phyloP scores from a whole-genome alignment of 768 basidiomycete species.

The Rhizopogon sp. region DNA sequence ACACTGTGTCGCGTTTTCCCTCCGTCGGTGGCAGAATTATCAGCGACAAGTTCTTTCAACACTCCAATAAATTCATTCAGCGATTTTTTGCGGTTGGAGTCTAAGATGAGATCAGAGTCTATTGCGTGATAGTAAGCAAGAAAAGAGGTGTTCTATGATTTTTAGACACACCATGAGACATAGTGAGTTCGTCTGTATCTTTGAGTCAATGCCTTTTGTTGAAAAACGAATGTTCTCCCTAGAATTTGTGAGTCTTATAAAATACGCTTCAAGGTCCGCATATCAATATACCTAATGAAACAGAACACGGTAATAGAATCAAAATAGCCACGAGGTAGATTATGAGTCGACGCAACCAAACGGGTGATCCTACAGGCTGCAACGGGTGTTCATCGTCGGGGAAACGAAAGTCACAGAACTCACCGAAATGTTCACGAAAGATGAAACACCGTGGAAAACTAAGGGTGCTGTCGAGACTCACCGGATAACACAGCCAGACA shows the following conservation, averaged over 20 bases:
- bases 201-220: not conserved
- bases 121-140: not conserved
- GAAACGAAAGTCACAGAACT: not conserved
- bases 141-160: not conserved
- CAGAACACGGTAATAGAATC: not conserved
- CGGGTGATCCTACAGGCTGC: not conserved
- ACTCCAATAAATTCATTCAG: not conserved
- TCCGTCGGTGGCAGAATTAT: not conserved
- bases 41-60: not conserved
- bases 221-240: conserved; percentile 16
- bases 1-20: not conserved
- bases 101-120: not conserved
- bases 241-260: not conserved
- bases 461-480: not conserved
- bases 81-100: not conserved
- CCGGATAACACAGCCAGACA: not conserved
- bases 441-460: not conserved
- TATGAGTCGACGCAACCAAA: not conserved
- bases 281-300: not conserved
- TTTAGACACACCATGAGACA: not conserved
- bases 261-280: conserved; percentile 1
- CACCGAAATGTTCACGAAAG: not conserved
- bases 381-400: not conserved
- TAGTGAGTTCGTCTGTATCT: not conserved
- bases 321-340: not conserved